Percentiles rank a stretch among this genome's conserved stretches.
These are phyloP conservation scores for Heterobasidion occidentale DNA, from an alignment of 1,284 basidiomycete genomes.

Conservation along the genomic window DNA sequence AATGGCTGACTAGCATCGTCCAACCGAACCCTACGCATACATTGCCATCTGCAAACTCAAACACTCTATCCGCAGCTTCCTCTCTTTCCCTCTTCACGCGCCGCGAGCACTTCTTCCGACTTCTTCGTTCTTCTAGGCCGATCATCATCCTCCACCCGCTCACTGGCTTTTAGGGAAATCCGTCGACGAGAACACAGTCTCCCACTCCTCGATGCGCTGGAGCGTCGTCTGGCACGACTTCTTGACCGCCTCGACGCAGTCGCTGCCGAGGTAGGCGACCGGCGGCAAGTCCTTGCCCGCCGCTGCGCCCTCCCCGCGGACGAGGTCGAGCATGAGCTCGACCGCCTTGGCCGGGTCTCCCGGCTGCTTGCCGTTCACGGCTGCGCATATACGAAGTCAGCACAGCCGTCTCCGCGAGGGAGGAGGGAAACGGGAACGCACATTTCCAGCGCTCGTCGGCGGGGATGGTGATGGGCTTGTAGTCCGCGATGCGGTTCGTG, in stretches of 20 bases:
- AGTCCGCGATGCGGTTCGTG: slow-evolving; percentile 29
- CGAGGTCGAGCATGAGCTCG: slow-evolving; percentile 22
- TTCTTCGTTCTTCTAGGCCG: too few relatives aligned
- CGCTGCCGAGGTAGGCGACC: slow-evolving; percentile 19
- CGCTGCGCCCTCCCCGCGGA: slow-evolving; percentile 20
- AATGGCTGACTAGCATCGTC: too few relatives aligned
- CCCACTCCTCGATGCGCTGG: slow-evolving; percentile 19
- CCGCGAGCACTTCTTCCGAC: too few relatives aligned
- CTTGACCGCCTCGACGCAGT: slow-evolving; percentile 15
- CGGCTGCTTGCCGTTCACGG: slow-evolving; percentile 19
- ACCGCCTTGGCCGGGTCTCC: slow-evolving; percentile 24
- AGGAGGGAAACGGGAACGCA: slow-evolving; percentile 2
- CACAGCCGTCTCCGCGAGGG: not conserved
- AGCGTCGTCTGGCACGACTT: slow-evolving; percentile 11
- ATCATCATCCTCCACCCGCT: not conserved
- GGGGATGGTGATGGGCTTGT: slow-evolving; percentile 21
- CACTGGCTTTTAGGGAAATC: slow-evolving; percentile 8
- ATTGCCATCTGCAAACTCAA: too few relatives aligned
- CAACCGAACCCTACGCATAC: too few relatives aligned
- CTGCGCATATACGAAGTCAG: not conserved
- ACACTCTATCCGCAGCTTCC: too few relatives aligned
- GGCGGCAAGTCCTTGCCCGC: slow-evolving; percentile 16
- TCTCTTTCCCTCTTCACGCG: too few relatives aligned
- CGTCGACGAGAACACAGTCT: slow-evolving; percentile 13
- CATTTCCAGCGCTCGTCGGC: slow-evolving; percentile 12